A percentile compares a stretch with the other conserved stretches of the same genome.
Conservation (phyloP, 805 yeast species). For the Kazachstania kunashirensis region DNA sequence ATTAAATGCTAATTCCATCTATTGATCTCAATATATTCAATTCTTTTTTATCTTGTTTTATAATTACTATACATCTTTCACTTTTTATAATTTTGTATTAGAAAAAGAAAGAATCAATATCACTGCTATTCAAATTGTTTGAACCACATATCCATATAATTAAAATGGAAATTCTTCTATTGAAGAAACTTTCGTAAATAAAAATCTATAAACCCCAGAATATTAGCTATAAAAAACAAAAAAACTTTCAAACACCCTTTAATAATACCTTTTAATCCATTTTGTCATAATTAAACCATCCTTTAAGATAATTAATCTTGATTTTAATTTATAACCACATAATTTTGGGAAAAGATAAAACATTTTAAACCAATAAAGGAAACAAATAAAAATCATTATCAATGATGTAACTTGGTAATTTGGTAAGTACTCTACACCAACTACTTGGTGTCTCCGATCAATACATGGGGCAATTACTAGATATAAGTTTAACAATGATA, state of each 20-base stretch:
- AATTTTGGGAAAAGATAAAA: slow-evolving; percentile 41
- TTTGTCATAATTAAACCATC: slow-evolving; percentile 52
- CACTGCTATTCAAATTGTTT: too few relatives aligned
- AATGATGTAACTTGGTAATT: slow-evolving; percentile 36
- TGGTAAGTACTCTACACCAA: slow-evolving; percentile 23
- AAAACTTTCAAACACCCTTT: background rate
- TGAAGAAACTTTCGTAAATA: too few relatives aligned
- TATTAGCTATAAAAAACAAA: too few relatives aligned
- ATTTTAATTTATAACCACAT: slow-evolving; percentile 37
- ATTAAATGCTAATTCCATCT: too few relatives aligned
- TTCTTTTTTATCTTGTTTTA: too few relatives aligned
- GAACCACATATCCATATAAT: too few relatives aligned
- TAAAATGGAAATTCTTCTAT: too few relatives aligned
- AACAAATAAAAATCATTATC: slow-evolving; percentile 34
- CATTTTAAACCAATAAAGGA: slow-evolving; percentile 45
- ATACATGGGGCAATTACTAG: slow-evolving; percentile 40
- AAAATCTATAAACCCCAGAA: too few relatives aligned
- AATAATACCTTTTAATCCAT: slow-evolving; percentile 37
- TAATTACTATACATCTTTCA: too few relatives aligned
- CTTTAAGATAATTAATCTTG: slow-evolving; percentile 33
- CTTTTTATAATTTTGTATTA: too few relatives aligned
- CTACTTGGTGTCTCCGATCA: slow-evolving; percentile 10
- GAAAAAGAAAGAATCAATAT: too few relatives aligned
- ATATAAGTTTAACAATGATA: slow-evolving; percentile 38
- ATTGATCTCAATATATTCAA: too few relatives aligned